Conservation (phyloP, 2,329 filamentous ascomycete species). For the Colletotrichum higginsianum region DNA sequence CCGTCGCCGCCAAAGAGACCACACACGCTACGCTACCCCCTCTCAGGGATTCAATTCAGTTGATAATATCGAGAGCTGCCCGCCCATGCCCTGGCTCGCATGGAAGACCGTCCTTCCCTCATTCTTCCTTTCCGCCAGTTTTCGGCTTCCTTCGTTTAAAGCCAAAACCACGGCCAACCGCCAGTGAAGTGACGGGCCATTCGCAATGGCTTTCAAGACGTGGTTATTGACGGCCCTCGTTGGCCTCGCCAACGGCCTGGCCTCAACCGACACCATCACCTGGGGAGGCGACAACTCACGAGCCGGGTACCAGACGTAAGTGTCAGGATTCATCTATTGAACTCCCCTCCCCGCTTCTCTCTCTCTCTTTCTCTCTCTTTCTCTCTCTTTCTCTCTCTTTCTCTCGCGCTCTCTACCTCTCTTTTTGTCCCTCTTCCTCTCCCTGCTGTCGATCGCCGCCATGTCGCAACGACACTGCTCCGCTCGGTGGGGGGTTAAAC, state of each 20-base stretch:
- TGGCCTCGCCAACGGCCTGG: slow-evolving; percentile 54
- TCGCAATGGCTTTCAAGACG: slow-evolving; percentile 37
- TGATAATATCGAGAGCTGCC: slow-evolving; percentile 37
- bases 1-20: slow-evolving; percentile 21
- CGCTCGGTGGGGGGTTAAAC: neutral
- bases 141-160: slow-evolving; percentile 38
- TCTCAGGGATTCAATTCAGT: slow-evolving; percentile 9
- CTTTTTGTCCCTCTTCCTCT: neutral
- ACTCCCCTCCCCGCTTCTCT: neutral
- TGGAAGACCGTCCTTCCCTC: slow-evolving; percentile 15
- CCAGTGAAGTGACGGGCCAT: slow-evolving; percentile 28
- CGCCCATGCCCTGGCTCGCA: slow-evolving; percentile 14
- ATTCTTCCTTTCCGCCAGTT: slow-evolving; percentile 17
- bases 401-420: too few relatives aligned
- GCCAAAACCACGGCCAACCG: slow-evolving; percentile 18
- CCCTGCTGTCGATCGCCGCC: slow-evolving; percentile 8
- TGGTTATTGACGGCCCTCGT: slow-evolving; percentile 49
- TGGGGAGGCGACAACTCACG: slow-evolving; percentile 72
- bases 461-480: neutral
- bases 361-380: neutral
- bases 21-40: too few relatives aligned
- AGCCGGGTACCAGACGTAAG: slow-evolving; percentile 67
- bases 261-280: slow-evolving; percentile 69
- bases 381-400: neutral
- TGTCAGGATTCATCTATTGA: slow-evolving; percentile 19